Percentiles rank a stretch among this genome's conserved stretches.
Evolutionary conservation across 257 asterid genomes (phyloP).

Genomic region (Ajuga chamaepitys): DNA sequence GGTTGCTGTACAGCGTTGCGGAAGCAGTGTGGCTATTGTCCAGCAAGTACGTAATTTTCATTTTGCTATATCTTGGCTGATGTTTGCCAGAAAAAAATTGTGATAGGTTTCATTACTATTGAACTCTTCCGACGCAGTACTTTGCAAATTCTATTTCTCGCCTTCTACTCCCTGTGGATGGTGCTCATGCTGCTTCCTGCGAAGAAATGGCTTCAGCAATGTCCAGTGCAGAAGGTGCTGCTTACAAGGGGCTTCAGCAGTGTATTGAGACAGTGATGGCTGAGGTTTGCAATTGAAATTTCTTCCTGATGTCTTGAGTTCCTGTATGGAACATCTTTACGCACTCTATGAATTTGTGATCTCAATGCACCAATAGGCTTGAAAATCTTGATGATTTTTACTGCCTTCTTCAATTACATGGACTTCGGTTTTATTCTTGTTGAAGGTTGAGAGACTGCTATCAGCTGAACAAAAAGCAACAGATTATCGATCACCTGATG

Average conservation of each 20-base stretch:
- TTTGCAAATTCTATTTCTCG: conserved; percentile 94
- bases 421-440: conserved; percentile 15
- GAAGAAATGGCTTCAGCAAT: conserved; percentile 98
- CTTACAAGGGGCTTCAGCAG: conserved; percentile 96
- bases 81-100: background rate
- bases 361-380: background rate
- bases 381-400: background rate
- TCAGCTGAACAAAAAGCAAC: conserved; percentile 93
- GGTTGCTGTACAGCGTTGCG: conserved; percentile 99
- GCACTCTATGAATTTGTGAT: background rate
- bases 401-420: background rate
- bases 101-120: conserved; percentile 7
- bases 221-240: conserved; percentile 97
- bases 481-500: conserved; percentile 90
- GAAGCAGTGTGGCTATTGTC: conserved; percentile 98
- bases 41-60: conserved; percentile 69
- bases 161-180: conserved; percentile 87
- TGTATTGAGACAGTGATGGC: conserved; percentile 98
- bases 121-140: conserved; percentile 44
- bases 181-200: conserved; percentile 96
- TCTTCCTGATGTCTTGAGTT: background rate
- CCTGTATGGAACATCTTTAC: background rate
- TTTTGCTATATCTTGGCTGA: background rate
- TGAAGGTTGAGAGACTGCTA: conserved; percentile 81
- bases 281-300: conserved; percentile 56